phyloP scores from a whole-genome alignment of 805 yeast species.

The Clavispora fructus region DNA sequence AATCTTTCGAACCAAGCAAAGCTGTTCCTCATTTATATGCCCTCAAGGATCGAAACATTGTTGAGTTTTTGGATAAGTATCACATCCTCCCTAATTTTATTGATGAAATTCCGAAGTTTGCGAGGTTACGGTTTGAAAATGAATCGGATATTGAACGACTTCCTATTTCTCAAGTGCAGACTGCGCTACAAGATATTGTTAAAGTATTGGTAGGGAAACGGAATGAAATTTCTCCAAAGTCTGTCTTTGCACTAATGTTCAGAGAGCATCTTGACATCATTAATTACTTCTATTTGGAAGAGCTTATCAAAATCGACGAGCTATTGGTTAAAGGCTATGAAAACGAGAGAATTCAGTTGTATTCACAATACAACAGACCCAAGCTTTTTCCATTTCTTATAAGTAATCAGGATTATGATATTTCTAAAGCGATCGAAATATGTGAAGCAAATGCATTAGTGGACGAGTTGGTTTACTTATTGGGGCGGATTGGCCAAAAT shows the following conservation, averaged over 20 bases:
- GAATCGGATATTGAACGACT: slow-evolving; percentile 32
- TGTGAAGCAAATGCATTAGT: slow-evolving; percentile 51
- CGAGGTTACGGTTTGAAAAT: slow-evolving; percentile 35
- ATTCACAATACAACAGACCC: slow-evolving; percentile 54
- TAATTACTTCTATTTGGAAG: slow-evolving; percentile 61
- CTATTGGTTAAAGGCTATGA: slow-evolving; percentile 53
- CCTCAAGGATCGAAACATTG: slow-evolving; percentile 47
- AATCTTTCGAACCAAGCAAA: slow-evolving; percentile 49
- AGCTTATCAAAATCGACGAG: slow-evolving; percentile 52
- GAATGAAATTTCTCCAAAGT: slow-evolving; percentile 56
- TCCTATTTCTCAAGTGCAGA: slow-evolving; percentile 37
- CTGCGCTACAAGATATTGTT: slow-evolving; percentile 41
- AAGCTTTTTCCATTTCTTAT: slow-evolving; percentile 58
- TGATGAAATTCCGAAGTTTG: slow-evolving; percentile 46
- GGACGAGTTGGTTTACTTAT: slow-evolving; percentile 73
- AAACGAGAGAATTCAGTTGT: slow-evolving; percentile 60
- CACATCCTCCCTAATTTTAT: slow-evolving; percentile 55
- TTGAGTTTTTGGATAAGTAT: slow-evolving; percentile 55
- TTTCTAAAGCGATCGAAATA: slow-evolving; percentile 61
- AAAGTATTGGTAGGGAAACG: slow-evolving; percentile 55
- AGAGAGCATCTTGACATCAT: slow-evolving; percentile 41
- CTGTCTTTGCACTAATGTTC: slow-evolving; percentile 45
- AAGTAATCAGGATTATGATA: slow-evolving; percentile 56
- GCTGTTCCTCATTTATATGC: slow-evolving; percentile 63
- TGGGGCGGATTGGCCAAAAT: slow-evolving; percentile 79